phyloP scores from a whole-genome alignment of 129 eudicot species.

The Rutidosis leptorrhynchoides region DNA sequence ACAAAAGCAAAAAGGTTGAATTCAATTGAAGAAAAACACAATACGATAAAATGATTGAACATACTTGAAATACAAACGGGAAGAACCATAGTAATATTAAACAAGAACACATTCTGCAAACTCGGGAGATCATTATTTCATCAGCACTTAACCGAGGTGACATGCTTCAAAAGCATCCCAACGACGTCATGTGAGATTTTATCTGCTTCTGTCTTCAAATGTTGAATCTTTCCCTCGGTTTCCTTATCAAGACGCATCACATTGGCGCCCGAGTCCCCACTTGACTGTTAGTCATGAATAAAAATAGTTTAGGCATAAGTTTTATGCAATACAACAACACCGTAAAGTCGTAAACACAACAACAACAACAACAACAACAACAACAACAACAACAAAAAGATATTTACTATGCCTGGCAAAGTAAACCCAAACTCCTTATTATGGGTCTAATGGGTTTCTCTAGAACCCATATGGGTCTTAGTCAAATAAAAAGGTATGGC shows the following conservation, averaged over 20 bases:
- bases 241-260: slow-evolving; percentile 79
- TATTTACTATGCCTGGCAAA: too few species aligned
- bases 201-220: slow-evolving; percentile 51
- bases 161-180: slow-evolving; percentile 67
- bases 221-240: slow-evolving; percentile 60
- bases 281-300: slow-evolving; percentile 44
- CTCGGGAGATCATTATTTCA: not conserved
- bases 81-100: not conserved
- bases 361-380: too few species aligned
- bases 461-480: too few species aligned
- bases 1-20: too few species aligned
- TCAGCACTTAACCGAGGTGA: slow-evolving; percentile 57
- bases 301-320: not conserved
- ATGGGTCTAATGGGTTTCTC: too few species aligned
- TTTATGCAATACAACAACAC: not conserved
- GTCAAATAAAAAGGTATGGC: too few species aligned
- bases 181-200: slow-evolving; percentile 66
- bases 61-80: not conserved
- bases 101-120: not conserved
- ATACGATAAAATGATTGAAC: not conserved
- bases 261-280: slow-evolving; percentile 88
- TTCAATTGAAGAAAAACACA: not conserved
- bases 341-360: not conserved
- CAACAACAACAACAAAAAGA: too few species aligned
- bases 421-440: too few species aligned